These are phyloP conservation scores for Erodium maritimum DNA, from an alignment of 345 rosid species.

Conservation along the genomic window DNA sequence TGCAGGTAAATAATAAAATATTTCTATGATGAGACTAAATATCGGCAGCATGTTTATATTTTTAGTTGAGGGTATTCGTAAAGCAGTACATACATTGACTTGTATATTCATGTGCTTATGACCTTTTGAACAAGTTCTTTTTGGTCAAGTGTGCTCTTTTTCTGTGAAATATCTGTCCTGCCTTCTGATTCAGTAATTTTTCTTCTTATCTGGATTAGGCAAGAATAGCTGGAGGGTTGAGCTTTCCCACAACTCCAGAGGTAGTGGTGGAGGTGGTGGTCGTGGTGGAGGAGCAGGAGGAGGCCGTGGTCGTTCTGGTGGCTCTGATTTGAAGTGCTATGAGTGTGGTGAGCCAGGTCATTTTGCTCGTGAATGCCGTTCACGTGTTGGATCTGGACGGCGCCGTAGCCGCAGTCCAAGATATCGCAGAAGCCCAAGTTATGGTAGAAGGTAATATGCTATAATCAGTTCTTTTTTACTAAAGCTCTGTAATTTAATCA, in stretches of 20 bases:
- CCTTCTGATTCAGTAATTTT: not conserved
- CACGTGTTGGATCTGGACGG: conserved; percentile 63
- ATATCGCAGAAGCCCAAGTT: conserved; percentile 78
- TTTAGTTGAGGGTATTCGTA: too few relatives aligned
- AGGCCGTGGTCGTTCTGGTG: conserved; percentile 69
- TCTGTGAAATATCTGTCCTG: not conserved
- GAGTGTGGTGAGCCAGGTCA: conserved; percentile 92
- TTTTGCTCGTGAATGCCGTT: conserved; percentile 81
- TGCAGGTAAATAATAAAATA: not conserved
- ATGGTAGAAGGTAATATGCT: conserved; percentile 61
- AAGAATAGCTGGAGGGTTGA: conserved; percentile 92
- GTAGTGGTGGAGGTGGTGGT: conserved; percentile 48
- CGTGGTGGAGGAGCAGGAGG: conserved; percentile 29
- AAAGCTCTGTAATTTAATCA: too few relatives aligned
- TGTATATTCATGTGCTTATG: not conserved
- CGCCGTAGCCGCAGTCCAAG: conserved; percentile 77
- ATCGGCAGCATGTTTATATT: too few relatives aligned
- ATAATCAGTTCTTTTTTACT: not conserved
- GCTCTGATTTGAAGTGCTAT: conserved; percentile 79
- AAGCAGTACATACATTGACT: too few relatives aligned
- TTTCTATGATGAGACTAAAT: not conserved
- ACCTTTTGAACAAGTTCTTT: not conserved
- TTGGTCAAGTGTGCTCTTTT: too few relatives aligned
- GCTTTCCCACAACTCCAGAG: conserved; percentile 71
- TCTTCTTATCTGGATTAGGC: conserved; percentile 24